phyloP scores from a whole-genome alignment of 139 green algal species.

The Desmodesmus armatus region DNA sequence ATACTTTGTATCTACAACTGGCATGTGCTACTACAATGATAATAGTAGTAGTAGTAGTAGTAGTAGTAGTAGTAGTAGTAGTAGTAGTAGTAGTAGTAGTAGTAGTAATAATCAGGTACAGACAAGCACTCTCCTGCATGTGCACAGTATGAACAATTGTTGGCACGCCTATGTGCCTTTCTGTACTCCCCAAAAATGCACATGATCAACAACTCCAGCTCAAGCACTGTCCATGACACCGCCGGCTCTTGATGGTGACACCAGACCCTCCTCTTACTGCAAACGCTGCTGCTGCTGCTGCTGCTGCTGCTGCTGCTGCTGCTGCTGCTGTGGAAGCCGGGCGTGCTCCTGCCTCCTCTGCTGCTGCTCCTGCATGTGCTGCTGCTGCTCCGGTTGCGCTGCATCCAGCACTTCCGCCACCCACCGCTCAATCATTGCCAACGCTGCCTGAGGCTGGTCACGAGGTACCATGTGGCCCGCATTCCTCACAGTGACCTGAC shows the following conservation, averaged over 20 bases:
- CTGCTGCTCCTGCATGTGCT: background rate
- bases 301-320: background rate
- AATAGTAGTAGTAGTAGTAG: too few relatives aligned
- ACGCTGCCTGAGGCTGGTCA: constrained; percentile 52
- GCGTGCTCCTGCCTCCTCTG: background rate
- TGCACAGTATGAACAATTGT: background rate
- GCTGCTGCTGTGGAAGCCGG: too few relatives aligned
- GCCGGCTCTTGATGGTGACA: too few relatives aligned
- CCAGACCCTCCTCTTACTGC: too few relatives aligned
- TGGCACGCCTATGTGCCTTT: background rate
- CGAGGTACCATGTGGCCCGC: constrained; percentile 70
- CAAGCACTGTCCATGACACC: too few relatives aligned
- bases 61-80: too few relatives aligned
- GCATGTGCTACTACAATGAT: too few relatives aligned
- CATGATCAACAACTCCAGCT: background rate
- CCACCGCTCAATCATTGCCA: constrained; percentile 54
- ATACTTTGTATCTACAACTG: too few relatives aligned
- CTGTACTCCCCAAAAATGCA: background rate
- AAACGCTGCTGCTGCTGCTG: background rate
- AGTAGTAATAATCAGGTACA: background rate
- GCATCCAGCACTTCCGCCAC: background rate
- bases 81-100: background rate
- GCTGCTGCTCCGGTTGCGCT: background rate
- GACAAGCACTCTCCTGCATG: background rate
- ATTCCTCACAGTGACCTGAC: constrained; percentile 48